A percentile compares a stretch with the other conserved stretches of the same genome.
These are phyloP conservation scores for Mayamaea pseudoterrestris DNA, from an alignment of 108 stramenopile species.

Conservation along the genomic window DNA sequence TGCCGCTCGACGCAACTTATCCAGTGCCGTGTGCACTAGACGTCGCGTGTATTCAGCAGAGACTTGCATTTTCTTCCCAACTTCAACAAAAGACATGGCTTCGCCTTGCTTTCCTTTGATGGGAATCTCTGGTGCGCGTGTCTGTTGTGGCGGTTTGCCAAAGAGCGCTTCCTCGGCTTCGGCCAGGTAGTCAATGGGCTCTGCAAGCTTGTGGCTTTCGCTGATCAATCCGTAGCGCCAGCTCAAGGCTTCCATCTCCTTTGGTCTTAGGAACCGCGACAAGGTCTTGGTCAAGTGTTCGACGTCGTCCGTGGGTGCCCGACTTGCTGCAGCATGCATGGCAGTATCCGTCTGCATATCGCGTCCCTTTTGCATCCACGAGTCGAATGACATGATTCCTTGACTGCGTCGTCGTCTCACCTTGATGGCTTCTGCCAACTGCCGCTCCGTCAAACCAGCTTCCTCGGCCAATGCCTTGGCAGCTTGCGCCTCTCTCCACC, in stretches of 20 bases:
- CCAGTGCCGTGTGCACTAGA: constrained; percentile 42
- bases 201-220: constrained; percentile 7
- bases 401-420: constrained; percentile 21
- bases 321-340: background rate
- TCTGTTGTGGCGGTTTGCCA: constrained; percentile 10
- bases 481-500: constrained; percentile 22
- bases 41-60: constrained; percentile 72
- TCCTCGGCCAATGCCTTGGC: constrained; percentile 28
- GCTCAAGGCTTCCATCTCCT: constrained; percentile 68
- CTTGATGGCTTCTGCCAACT: constrained; percentile 26
- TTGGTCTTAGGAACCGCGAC: constrained; percentile 43
- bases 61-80: constrained; percentile 63
- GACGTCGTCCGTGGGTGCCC: constrained; percentile 7
- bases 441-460: constrained; percentile 25
- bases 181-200: constrained; percentile 43
- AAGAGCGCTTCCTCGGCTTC: constrained; percentile 59
- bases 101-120: constrained; percentile 24
- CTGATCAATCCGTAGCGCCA: constrained; percentile 57
- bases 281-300: constrained; percentile 43
- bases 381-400: constrained; percentile 30
- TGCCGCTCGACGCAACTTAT: constrained; percentile 50
- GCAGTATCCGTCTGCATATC: constrained; percentile 11
- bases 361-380: constrained; percentile 37
- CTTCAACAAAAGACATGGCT: constrained; percentile 64
- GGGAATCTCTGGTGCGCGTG: background rate